phyloP scores from a whole-genome alignment of 495 filamentous ascomycete species.

The Tetracladium marchalianum region DNA sequence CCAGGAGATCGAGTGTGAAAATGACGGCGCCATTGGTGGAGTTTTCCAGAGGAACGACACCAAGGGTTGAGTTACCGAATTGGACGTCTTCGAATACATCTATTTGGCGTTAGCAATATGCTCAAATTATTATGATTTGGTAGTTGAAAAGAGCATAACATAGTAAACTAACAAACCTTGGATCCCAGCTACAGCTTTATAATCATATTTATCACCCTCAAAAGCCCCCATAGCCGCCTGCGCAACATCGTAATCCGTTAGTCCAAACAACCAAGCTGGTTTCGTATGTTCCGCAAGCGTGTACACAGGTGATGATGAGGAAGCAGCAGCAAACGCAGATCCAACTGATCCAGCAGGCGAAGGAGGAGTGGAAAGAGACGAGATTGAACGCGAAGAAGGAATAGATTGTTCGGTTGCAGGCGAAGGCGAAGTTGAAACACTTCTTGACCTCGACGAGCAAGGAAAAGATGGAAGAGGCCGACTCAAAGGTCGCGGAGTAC shows the following conservation, averaged over 20 bases:
- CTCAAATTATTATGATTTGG: background rate
- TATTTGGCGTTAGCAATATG: conserved; percentile 19
- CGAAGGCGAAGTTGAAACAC: too few relatives aligned
- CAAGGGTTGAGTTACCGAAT: conserved; percentile 46
- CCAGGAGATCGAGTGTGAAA: conserved; percentile 78
- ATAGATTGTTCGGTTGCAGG: too few relatives aligned
- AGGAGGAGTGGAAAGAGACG: too few relatives aligned
- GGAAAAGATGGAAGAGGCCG: background rate
- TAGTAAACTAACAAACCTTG: conserved; percentile 33
- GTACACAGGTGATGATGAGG: background rate
- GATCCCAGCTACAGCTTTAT: conserved; percentile 52
- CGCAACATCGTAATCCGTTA: conserved; percentile 12
- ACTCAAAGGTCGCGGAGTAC: too few relatives aligned
- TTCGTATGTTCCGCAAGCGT: conserved; percentile 2
- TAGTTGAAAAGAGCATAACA: background rate
- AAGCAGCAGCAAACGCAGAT: background rate
- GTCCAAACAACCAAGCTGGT: conserved; percentile 8
- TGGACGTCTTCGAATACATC: conserved; percentile 79
- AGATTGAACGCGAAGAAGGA: too few relatives aligned
- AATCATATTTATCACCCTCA: conserved; percentile 36
- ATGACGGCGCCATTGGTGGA: conserved; percentile 87
- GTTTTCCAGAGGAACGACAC: conserved; percentile 94
- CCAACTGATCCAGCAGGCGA: background rate
- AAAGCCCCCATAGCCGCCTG: conserved; percentile 64
- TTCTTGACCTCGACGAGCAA: background rate